These are phyloP conservation scores for Talaromyces wortmannii DNA, from an alignment of 495 filamentous ascomycete species.

Conservation along the genomic window DNA sequence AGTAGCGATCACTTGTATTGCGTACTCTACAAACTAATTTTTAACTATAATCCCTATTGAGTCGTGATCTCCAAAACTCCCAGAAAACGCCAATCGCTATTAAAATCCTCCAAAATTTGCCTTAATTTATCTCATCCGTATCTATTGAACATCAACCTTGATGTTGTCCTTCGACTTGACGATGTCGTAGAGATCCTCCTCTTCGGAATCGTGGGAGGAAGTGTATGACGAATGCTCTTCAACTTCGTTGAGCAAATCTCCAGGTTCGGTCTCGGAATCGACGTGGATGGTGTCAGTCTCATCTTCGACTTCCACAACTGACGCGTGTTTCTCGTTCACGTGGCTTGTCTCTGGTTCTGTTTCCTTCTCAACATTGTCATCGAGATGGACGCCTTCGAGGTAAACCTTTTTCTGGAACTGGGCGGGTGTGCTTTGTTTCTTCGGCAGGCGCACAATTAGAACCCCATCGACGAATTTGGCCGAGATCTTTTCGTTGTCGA, in stretches of 20 bases:
- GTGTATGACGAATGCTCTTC: background rate
- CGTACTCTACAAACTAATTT: background rate
- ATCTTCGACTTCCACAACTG: slow-evolving; percentile 11
- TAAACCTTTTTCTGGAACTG: slow-evolving; percentile 14
- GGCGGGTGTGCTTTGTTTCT: slow-evolving; percentile 38
- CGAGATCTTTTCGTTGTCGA: slow-evolving; percentile 58
- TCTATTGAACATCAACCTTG: too few relatives aligned
- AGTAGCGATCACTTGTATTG: background rate
- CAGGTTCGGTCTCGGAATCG: slow-evolving; percentile 2
- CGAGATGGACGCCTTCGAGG: slow-evolving; percentile 7
- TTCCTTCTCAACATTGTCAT: background rate
- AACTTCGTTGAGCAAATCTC: background rate
- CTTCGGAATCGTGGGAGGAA: slow-evolving; percentile 15
- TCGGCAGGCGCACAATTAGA: slow-evolving; percentile 60
- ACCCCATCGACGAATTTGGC: slow-evolving; percentile 70
- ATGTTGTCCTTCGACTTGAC: too few relatives aligned
- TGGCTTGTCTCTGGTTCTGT: background rate
- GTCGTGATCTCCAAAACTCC: background rate
- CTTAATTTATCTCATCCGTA: background rate
- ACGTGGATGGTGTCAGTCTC: slow-evolving; percentile 5
- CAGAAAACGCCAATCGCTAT: background rate
- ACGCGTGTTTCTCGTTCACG: slow-evolving; percentile 12
- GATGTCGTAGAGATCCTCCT: slow-evolving; percentile 5
- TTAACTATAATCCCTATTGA: background rate
- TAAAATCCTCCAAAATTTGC: background rate